phyloP scores from a whole-genome alignment of 495 filamentous ascomycete species.

The Massariosphaeria phaeospora region DNA sequence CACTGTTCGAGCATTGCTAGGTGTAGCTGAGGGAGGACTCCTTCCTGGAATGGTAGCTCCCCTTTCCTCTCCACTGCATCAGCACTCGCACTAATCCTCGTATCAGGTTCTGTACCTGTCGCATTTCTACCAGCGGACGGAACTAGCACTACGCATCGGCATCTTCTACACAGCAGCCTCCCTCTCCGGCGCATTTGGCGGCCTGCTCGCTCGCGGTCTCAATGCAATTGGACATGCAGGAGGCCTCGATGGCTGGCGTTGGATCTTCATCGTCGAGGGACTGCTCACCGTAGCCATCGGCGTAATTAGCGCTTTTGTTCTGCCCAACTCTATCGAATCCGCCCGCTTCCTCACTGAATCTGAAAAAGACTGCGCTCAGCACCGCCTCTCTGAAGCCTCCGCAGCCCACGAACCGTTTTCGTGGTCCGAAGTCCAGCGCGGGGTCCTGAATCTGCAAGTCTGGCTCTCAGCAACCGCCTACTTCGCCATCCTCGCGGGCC shows the following conservation, averaged over 20 bases:
- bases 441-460: conserved; percentile 27
- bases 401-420: conserved; percentile 29
- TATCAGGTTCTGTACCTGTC: conserved; percentile 38
- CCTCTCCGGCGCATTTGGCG: conserved; percentile 29
- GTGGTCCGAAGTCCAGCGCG: conserved; percentile 30
- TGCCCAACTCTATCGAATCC: conserved; percentile 27
- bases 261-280: conserved; percentile 30
- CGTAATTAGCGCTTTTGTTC: not conserved
- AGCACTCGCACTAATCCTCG: not conserved
- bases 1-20: conserved; percentile 25
- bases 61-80: not conserved
- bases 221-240: conserved; percentile 27
- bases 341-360: conserved; percentile 17
- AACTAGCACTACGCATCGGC: conserved; percentile 27
- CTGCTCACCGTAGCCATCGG: conserved; percentile 20
- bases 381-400: conserved; percentile 39
- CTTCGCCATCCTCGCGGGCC: conserved; percentile 30
- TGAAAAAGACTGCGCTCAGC: conserved; percentile 41
- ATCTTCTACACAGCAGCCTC: conserved; percentile 31
- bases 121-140: conserved; percentile 23
- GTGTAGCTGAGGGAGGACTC: conserved; percentile 48
- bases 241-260: conserved; percentile 35
- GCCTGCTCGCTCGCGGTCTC: conserved; percentile 19
- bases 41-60: conserved; percentile 47
- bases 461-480: conserved; percentile 46